Base-by-base conservation (phyloP, 768 basidiomycete genomes). In the Cystobasidiopsis lactophilus region DNA sequence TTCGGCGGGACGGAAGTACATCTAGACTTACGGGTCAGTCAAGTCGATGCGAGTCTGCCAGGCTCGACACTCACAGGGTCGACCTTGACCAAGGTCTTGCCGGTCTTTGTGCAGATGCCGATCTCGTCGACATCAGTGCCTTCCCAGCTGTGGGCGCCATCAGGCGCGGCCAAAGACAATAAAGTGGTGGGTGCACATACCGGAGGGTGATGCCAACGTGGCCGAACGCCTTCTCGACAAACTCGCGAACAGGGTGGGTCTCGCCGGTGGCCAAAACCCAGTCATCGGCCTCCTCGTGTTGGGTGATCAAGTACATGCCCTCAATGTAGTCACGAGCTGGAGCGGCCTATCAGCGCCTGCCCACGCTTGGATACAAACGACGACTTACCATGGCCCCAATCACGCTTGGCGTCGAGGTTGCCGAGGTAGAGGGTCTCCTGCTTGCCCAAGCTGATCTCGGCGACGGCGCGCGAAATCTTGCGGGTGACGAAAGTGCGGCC, bases 261-360 rank as follows among this genome's bases (percentile, higher is more conserved):
- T 96, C 91, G 27, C 86, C 86, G 1, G 86, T 93, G 0, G 88
- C 86, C 43, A 93, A 82, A 50, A 93, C 86, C 62, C 83, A 96
- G 69, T 96, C 89, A 10, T 86, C 77, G 1, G 89, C 70, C 21
- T 62, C 55, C 5, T 78, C 71, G 67, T 91, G 85, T 67, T 96
- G 89, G 41, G 95, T 77, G 77, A 96, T 51, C 29, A 47, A 27
- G 38, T 52, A 52, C 55, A 58, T 56, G 38, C 89, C 89, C 68
- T 95, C 89, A 10, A 93, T 81, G 65, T 91, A 93, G 57, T 70
- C 69, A 31, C 63, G 58, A n/a, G 68, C 45, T 47, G 29, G 63
- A 58, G n/a, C n/a, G n/a, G n/a, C n/a, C n/a, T n/a, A n/a, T n/a
- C n/a, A n/a, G n/a, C n/a, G n/a, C n/a, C n/a, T n/a, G n/a, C n/a